These are phyloP conservation scores for Colletotrichum cordylinicola DNA, from an alignment of 2,329 filamentous ascomycete species.

Conservation along the genomic window DNA sequence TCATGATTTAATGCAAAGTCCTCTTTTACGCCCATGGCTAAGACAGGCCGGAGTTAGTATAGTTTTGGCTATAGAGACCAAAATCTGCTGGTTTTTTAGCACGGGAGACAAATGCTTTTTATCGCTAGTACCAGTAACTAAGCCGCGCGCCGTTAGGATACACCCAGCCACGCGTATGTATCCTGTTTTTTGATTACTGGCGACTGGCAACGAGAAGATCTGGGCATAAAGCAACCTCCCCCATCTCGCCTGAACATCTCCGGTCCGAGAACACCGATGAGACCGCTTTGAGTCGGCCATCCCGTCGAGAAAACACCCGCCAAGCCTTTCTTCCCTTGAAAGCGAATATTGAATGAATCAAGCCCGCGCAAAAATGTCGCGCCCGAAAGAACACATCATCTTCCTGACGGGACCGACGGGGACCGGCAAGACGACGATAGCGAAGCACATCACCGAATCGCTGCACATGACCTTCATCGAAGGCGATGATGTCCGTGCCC, in stretches of 20 bases:
- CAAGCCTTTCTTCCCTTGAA: neutral
- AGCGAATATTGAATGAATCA: neutral
- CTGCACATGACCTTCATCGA: slow-evolving; percentile 62
- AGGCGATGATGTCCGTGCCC: slow-evolving; percentile 62
- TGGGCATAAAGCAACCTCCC: neutral
- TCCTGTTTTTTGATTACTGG: no score
- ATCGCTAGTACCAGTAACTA: no score
- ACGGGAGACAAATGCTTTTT: no score
- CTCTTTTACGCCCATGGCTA: no score
- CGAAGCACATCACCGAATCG: slow-evolving; percentile 52
- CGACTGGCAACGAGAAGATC: no score
- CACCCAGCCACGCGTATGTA: no score
- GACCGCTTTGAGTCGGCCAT: neutral
- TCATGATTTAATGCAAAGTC: no score
- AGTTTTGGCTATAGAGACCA: no score
- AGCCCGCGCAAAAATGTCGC: neutral
- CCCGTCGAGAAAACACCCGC: neutral
- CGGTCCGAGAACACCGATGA: neutral
- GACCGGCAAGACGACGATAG: slow-evolving; percentile 67
- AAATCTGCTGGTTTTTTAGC: no score
- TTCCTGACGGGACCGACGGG: slow-evolving; percentile 66
- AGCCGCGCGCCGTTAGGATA: no score
- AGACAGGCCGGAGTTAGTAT: no score
- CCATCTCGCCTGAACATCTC: neutral
- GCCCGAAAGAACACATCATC: slow-evolving; percentile 54